phyloP scores from a whole-genome alignment of 345 rosid species.

The Hirschfeldia incana region DNA sequence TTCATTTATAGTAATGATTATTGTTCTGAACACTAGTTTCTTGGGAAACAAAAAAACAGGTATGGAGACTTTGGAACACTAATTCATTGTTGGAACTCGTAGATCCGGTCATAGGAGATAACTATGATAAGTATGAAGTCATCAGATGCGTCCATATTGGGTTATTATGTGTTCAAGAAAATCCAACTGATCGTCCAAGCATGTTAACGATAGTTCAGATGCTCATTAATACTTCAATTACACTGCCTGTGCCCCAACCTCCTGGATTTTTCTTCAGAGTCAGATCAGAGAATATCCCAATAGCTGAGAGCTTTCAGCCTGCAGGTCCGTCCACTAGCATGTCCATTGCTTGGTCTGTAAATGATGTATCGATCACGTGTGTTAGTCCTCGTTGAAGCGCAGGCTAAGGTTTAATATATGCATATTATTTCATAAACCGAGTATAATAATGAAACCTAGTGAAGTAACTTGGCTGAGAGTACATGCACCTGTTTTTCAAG shows the following conservation, averaged over 20 bases:
- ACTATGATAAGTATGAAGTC: conserved; percentile 6
- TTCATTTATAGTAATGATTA: not conserved
- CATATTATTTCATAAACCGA: too few relatives aligned
- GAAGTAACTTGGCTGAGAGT: too few relatives aligned
- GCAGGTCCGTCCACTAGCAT: conserved; percentile 1
- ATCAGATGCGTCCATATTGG: conserved; percentile 3
- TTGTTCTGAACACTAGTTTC: not conserved
- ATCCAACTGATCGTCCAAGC: conserved; percentile 29
- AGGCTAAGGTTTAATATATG: not conserved
- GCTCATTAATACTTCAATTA: conserved; percentile 1
- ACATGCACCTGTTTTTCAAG: too few relatives aligned
- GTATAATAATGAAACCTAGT: too few relatives aligned
- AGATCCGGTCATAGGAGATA: not conserved
- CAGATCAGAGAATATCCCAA: not conserved
- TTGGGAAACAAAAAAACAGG: conserved; percentile 11
- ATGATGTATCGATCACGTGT: not conserved
- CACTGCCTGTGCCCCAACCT: conserved; percentile 7
- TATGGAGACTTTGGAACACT: conserved; percentile 27
- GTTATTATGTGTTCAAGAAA: conserved; percentile 15
- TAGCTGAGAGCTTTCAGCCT: not conserved
- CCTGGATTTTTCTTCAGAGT: conserved; percentile 27
- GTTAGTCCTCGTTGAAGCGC: not conserved
- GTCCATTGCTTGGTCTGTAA: conserved; percentile 8
- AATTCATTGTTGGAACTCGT: conserved; percentile 14
- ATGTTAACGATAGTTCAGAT: conserved; percentile 4